These are phyloP conservation scores for Colletotrichum sp. DNA, from an alignment of 2,329 filamentous ascomycete species.

Conservation along the genomic window DNA sequence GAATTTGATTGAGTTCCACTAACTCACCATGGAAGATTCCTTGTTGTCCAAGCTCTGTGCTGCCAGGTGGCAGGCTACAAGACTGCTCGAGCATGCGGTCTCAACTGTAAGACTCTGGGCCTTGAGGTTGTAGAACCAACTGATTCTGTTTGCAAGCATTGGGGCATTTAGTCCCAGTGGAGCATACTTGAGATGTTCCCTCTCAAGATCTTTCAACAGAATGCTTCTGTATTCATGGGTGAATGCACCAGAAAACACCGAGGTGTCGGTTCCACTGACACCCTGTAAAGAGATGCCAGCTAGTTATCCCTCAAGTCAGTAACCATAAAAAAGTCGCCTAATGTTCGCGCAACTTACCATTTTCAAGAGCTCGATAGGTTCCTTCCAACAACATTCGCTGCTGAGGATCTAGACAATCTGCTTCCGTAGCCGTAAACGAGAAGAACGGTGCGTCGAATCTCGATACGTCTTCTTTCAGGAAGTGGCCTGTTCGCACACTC, in stretches of 20 bases:
- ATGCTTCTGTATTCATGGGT: conserved; percentile 30
- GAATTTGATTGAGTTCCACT: rapidly evolving
- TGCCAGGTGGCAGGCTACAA: conserved; percentile 39
- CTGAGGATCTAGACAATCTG: conserved; percentile 31
- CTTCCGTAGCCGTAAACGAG: conserved; percentile 22
- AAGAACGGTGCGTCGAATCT: conserved; percentile 26
- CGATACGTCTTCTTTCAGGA: neutral
- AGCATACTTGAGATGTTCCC: conserved; percentile 33
- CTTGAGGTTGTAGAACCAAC: conserved; percentile 39
- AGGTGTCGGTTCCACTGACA: conserved; percentile 25
- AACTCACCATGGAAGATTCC: conserved; percentile 26
- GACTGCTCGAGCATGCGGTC: conserved; percentile 42
- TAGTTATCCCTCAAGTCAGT: neutral
- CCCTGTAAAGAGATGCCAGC: conserved; percentile 20
- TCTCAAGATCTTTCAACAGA: conserved; percentile 26
- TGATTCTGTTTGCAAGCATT: conserved; percentile 37
- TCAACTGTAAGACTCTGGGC: conserved; percentile 41
- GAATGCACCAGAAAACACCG: conserved; percentile 35
- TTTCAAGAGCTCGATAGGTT: conserved; percentile 31
- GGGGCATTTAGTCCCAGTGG: conserved; percentile 32
- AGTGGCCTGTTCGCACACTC: neutral
- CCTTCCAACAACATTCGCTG: conserved; percentile 34
- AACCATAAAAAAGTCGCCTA: rapidly evolving
- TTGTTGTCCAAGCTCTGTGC: conserved; percentile 33
- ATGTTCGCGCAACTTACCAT: neutral